Evolutionary conservation across 345 rosid genomes (phyloP), one percentile per base, ranked within the genome.

Genomic region (Microthlaspi erraticum): DNA sequence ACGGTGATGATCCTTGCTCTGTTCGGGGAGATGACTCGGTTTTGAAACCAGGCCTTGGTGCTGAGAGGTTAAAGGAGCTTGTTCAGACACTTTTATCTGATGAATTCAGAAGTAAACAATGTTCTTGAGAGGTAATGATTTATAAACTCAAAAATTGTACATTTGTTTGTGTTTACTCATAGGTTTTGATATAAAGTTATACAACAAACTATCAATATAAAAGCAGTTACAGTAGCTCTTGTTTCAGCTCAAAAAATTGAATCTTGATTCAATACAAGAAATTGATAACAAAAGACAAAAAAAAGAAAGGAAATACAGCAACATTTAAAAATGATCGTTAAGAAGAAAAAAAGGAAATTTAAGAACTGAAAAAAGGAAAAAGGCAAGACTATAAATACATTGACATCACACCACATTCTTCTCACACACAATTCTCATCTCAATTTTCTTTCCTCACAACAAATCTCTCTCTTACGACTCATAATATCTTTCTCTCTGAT

Each of bases 31-130:
- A 85, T 73, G 57, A 73, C 41, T 79, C 86, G 0, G 82, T 77
- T 53, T 84, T 91, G 42, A 83, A 55, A 81, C 90, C 95, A 52
- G 87, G 93, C 23, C 81, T 85, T 34, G 97, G 93, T 34, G 93
- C 85, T 41, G 84, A 78, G 75, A 88, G 91, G 78, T 74, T 91
- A 33, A 82, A 83, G 70, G 78, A 36, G 57, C 87, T 91, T 61
- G 76, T 91, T 44, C 58, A 56, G 14, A 64, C 81, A 60, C 78
- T 87, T 65, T 62, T 88, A 75, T 85, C 86, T 1, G 84, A 84
- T 46, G 88, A 87, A 36, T 74, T 87, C 61, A 75, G 67, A 38
- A 43, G 71, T 6, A 84, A 68, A 19, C 95, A 87, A 38, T 91
- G 97, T 79, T 82, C 59, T 42, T 86, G 77, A 86, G 61, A 52